Evolutionary conservation across 2,329 filamentous ascomycete species (phyloP), one percentile per base, ranked within the genome.

Genomic region (Ascosphaera aggregata): DNA sequence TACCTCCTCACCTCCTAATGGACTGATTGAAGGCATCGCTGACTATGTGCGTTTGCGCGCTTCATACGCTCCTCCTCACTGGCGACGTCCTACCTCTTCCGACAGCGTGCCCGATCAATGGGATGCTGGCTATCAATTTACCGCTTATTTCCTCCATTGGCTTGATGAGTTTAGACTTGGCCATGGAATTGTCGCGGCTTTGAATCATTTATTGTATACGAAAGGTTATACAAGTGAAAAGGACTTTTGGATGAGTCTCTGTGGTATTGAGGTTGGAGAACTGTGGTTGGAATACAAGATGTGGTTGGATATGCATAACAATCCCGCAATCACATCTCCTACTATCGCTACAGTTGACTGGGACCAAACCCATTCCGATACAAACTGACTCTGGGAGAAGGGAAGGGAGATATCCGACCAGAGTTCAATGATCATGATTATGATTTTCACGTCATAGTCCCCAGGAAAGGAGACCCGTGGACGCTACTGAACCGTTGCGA

Each of bases 71-170:
- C 81, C 86, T 32, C 79, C 80, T 38, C 85, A 94, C 58, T 95
- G 86, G 86, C 76, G 71, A 52, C 57, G 57, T 34, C 61, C 63
- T 18, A 53, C 54, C 2, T 50, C 48, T 35, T 49, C 54, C 2
- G 62, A 61, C 2, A 65, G 69, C 19, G 46, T 55, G 13, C 59
- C 64, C 15, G 67, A 68, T 15, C 65, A 67, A n/a, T 94, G 85
- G 85, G 82, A 93, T 55, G 69, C 66, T 31, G 85, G 85, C 0
- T 95, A 95, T 57, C 77, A 94, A 61, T 71, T 78, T 46, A 95
- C 86, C 4, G 89, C 76, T 1, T 95, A 81, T 55, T 95, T 95
- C 48, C 59, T 95, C 38, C 75, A 89, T 40, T 93, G 81, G 60
- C 59, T 95, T 36, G 85, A 94, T 58, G 55, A 61, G 27, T 65